Evolutionary conservation across 1,284 basidiomycete species (phyloP).

Genomic region (Violaceomyces palustris): DNA sequence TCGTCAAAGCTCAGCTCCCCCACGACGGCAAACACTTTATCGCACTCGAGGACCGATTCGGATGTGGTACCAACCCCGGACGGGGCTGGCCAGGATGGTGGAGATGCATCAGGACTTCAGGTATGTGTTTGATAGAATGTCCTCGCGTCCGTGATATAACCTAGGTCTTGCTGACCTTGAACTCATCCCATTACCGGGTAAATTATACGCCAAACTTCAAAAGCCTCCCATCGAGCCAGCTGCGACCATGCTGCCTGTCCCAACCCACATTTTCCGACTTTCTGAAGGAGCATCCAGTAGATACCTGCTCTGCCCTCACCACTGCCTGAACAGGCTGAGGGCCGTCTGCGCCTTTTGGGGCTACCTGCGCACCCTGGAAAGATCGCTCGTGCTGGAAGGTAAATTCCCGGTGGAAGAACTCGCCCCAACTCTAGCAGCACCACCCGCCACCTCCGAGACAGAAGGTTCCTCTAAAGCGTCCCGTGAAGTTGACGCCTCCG

Average conservation of each 20-base stretch:
- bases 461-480: not conserved
- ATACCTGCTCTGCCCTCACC: slow-evolving; percentile 48
- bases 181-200: too few relatives aligned
- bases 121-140: too few relatives aligned
- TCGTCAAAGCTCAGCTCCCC: not conserved
- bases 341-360: slow-evolving; percentile 49
- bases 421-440: not conserved
- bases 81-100: too few relatives aligned
- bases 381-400: slow-evolving; percentile 48
- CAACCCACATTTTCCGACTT: slow-evolving; percentile 50
- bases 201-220: too few relatives aligned
- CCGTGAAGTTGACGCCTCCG: not conserved
- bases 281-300: slow-evolving; percentile 36
- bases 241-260: slow-evolving; percentile 27
- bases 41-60: too few relatives aligned
- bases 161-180: too few relatives aligned
- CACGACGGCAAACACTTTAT: too few relatives aligned
- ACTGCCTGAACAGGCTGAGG: slow-evolving; percentile 44
- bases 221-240: too few relatives aligned
- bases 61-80: too few relatives aligned
- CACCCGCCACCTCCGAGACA: not conserved
- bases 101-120: too few relatives aligned
- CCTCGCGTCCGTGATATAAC: too few relatives aligned
- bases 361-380: slow-evolving; percentile 46
- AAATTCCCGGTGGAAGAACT: slow-evolving; percentile 36